Evolutionary conservation across 1,139 yeast species (phyloP).

Genomic region (Taphrina communis): DNA sequence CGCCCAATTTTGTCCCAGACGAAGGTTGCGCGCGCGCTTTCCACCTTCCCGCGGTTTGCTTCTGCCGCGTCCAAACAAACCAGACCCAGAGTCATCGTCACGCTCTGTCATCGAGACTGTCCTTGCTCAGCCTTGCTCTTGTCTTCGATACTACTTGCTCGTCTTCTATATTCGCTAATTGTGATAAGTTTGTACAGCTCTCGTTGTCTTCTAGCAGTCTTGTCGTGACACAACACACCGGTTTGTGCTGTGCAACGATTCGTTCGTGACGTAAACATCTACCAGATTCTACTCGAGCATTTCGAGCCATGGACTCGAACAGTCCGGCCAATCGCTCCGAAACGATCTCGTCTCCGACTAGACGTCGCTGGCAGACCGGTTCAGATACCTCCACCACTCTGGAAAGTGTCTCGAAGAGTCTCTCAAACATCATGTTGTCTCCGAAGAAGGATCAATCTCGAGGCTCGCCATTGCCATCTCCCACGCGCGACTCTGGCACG

Average conservation of each 20-base stretch:
- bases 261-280: too few species aligned
- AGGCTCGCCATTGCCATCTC: constrained; percentile 8
- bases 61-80: background rate
- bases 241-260: too few species aligned
- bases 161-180: too few species aligned
- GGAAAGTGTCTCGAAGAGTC: constrained; percentile 21
- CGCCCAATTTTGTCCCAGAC: too few species aligned
- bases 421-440: constrained; percentile 35
- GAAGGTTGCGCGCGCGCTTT: too few species aligned
- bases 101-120: too few species aligned
- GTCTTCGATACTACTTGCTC: too few species aligned
- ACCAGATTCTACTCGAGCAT: background rate
- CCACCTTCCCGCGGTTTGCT: background rate
- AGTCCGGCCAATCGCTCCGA: constrained; percentile 20
- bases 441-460: constrained; percentile 21
- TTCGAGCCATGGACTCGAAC: constrained; percentile 17
- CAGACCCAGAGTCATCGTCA: background rate
- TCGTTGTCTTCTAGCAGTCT: too few species aligned
- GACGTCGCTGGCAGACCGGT: constrained; percentile 24
- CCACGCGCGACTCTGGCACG: constrained; percentile 23
- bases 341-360: constrained; percentile 32
- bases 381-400: constrained; percentile 19
- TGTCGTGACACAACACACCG: too few species aligned
- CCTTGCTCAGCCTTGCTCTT: too few species aligned
- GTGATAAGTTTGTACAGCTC: too few species aligned